phyloP scores from a whole-genome alignment of 192 early-diverging fungal genomes.

The Linnemannia zychae region DNA sequence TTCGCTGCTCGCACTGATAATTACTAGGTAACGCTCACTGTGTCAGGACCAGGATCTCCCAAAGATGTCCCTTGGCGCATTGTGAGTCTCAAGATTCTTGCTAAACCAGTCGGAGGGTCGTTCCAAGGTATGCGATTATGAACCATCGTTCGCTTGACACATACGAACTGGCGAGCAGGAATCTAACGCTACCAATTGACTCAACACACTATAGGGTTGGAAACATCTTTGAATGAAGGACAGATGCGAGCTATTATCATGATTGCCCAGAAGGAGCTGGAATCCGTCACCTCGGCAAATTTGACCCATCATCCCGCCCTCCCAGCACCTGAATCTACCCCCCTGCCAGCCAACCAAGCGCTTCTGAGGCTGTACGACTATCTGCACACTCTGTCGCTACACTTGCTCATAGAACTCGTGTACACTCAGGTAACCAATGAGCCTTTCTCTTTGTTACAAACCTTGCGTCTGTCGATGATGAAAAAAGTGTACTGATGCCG shows the following conservation, averaged over 20 bases:
- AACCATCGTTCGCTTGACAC: neutral
- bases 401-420: conserved; percentile 78
- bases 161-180: neutral
- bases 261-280: conserved; percentile 63
- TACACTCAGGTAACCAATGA: conserved; percentile 64
- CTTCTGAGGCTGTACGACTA: conserved; percentile 83
- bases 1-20: conserved; percentile 42
- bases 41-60: conserved; percentile 67
- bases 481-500: neutral
- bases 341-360: conserved; percentile 61
- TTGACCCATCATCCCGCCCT: neutral
- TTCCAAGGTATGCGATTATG: conserved; percentile 42
- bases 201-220: conserved; percentile 52
- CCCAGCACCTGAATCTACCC: conserved; percentile 5
- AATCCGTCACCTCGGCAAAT: conserved; percentile 23
- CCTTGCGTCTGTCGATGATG: too few species aligned
- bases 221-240: conserved; percentile 65
- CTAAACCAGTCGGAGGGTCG: conserved; percentile 64
- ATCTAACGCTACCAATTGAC: neutral
- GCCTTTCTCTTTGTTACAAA: too few species aligned
- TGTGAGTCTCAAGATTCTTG: conserved; percentile 77
- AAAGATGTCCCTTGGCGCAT: conserved; percentile 76
- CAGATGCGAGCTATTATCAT: conserved; percentile 65
- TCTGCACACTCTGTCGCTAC: conserved; percentile 76
- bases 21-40: conserved; percentile 76